Percentiles rank a stretch among this genome's conserved stretches.
Evolutionary conservation across 148 eudicot genomes (phyloP).

Genomic region (Rhododendron griersonianum): DNA sequence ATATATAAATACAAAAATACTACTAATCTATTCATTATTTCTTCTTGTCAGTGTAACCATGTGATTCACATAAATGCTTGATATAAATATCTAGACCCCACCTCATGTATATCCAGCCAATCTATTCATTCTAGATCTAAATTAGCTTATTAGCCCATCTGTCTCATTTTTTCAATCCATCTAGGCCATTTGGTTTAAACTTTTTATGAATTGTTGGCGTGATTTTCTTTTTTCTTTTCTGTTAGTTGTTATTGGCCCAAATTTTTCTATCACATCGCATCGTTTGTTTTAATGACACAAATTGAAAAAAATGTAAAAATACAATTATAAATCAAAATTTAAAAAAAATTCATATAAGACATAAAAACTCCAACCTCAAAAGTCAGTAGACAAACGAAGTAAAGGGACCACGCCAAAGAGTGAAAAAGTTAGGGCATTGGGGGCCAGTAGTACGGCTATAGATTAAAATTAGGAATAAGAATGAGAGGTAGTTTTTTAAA

Average conservation of each 20-base stretch:
- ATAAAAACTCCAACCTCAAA: no score
- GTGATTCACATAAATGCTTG: not conserved
- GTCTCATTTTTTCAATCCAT: not conserved
- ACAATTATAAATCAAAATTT: no score
- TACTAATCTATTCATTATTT: not conserved
- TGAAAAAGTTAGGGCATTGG: no score
- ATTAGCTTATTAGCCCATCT: not conserved
- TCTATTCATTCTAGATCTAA: not conserved
- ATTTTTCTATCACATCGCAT: not conserved
- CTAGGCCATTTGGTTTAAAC: not conserved
- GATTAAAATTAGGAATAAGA: no score
- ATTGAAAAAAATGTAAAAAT: no score
- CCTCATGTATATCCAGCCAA: not conserved
- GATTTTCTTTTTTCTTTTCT: no score
- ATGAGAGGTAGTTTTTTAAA: no score
- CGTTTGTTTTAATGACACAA: no score
- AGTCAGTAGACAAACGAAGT: not conserved
- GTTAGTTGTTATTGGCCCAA: no score
- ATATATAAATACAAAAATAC: not conserved
- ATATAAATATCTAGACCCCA: not conserved
- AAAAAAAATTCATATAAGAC: no score
- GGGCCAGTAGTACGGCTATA: not conserved
- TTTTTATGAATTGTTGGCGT: not conserved
- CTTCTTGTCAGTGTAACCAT: not conserved
- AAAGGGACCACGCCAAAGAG: not conserved